A percentile compares a stretch with the other conserved stretches of the same genome.
These are phyloP conservation scores for Trichosporon faecale DNA, from an alignment of 1,284 basidiomycete species.

Conservation along the genomic window DNA sequence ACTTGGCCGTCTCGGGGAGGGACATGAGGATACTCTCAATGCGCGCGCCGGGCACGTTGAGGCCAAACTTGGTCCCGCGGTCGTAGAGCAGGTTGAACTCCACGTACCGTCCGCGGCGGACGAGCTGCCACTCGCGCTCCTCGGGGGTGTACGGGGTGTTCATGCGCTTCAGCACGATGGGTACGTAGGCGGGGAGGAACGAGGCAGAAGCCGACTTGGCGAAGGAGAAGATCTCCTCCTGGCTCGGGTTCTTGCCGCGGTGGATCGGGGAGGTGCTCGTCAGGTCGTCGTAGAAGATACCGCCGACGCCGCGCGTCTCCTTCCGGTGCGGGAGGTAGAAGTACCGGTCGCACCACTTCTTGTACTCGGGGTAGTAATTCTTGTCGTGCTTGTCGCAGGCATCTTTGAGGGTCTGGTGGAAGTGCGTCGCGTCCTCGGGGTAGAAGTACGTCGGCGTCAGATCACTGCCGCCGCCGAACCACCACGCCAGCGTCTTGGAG, in stretches of 20 bases:
- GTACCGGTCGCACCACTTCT: constrained; percentile 97
- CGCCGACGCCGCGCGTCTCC: constrained; percentile 87
- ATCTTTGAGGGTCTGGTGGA: constrained; percentile 74
- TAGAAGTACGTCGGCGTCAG: constrained; percentile 92
- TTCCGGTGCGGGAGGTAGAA: constrained; percentile 91
- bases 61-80: constrained; percentile 65
- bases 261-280: constrained; percentile 45
- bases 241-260: constrained; percentile 42
- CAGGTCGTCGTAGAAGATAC: constrained; percentile 95
- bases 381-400: constrained; percentile 73
- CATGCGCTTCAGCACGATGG: constrained; percentile 65
- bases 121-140: constrained; percentile 78
- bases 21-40: constrained; percentile 91
- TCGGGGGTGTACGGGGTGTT: constrained; percentile 61
- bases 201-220: constrained; percentile 67
- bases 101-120: constrained; percentile 84
- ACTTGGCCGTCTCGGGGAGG: constrained; percentile 81
- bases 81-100: constrained; percentile 94
- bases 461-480: constrained; percentile 98
- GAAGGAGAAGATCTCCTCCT: constrained; percentile 68
- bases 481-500: constrained; percentile 77
- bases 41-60: constrained; percentile 83
- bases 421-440: constrained; percentile 80
- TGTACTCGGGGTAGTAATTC: constrained; percentile 75
- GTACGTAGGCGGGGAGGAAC: constrained; percentile 84